A percentile compares a stretch with the other conserved stretches of the same genome.
Evolutionary conservation across 108 stramenopile genomes (phyloP).

Genomic region (Chaetoceros muelleri): DNA sequence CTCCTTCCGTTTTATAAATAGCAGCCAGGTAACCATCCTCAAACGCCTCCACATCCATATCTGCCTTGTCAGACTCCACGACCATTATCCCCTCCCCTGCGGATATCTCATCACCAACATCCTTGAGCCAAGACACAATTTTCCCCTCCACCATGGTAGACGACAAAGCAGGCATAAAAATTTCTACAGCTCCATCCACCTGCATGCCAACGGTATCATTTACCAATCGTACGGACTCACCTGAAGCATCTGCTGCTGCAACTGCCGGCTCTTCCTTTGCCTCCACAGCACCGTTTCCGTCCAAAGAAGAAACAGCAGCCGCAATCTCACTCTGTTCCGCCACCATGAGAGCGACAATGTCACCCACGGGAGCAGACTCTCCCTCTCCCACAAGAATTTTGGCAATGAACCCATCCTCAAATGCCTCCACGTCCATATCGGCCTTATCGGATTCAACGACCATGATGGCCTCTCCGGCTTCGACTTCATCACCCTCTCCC

Average conservation of each 20-base stretch:
- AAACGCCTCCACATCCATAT: slow-evolving; percentile 88
- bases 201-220: not conserved
- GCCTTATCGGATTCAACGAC: slow-evolving; percentile 89
- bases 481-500: slow-evolving; percentile 82
- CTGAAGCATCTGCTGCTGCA: slow-evolving; percentile 28
- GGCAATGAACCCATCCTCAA: slow-evolving; percentile 83
- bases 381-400: slow-evolving; percentile 77
- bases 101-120: slow-evolving; percentile 64
- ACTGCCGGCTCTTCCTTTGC: slow-evolving; percentile 23
- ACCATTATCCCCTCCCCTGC: slow-evolving; percentile 83
- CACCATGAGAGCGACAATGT: slow-evolving; percentile 71
- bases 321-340: slow-evolving; percentile 49
- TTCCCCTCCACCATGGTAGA: slow-evolving; percentile 89
- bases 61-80: slow-evolving; percentile 88
- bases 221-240: slow-evolving; percentile 37
- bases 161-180: slow-evolving; percentile 84
- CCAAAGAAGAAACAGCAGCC: slow-evolving; percentile 33
- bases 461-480: slow-evolving; percentile 84
- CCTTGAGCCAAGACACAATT: slow-evolving; percentile 79
- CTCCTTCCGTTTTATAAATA: slow-evolving; percentile 72
- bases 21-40: slow-evolving; percentile 79
- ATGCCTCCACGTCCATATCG: slow-evolving; percentile 86
- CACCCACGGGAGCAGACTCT: slow-evolving; percentile 75
- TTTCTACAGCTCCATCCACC: slow-evolving; percentile 10
- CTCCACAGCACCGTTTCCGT: slow-evolving; percentile 19